Percentiles rank a stretch among this genome's conserved stretches.
These are phyloP conservation scores for Quercus berberidifolia DNA, from an alignment of 306 rosid genomes.

Conservation along the genomic window DNA sequence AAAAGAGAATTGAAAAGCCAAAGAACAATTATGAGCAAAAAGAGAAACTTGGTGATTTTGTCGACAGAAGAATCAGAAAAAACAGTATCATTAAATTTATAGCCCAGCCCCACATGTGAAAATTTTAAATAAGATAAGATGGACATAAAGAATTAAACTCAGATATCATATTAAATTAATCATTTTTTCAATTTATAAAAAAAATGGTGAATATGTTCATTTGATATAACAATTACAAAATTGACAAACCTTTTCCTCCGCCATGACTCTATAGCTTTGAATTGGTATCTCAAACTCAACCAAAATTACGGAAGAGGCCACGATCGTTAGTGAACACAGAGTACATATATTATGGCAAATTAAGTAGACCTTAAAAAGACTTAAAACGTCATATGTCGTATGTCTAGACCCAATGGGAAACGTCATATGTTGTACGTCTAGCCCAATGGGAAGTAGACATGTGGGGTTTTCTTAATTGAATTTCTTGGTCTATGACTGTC, in stretches of 20 bases:
- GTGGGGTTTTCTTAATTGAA: neutral
- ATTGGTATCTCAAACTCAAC: conserved; percentile 25
- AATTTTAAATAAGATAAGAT: too few relatives aligned
- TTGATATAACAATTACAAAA: neutral
- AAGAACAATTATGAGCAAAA: neutral
- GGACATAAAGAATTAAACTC: neutral
- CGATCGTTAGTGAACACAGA: too few relatives aligned
- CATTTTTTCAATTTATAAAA: too few relatives aligned
- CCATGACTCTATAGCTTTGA: conserved; percentile 13
- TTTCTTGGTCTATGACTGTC: neutral
- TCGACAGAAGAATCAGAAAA: neutral
- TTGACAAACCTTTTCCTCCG: conserved; percentile 34
- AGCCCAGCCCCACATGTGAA: too few relatives aligned
- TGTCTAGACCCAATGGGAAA: neutral
- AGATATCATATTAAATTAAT: too few relatives aligned
- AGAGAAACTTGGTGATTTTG: neutral
- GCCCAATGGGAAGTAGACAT: conserved; percentile 22
- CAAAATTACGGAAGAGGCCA: neutral
- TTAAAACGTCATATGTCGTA: too few relatives aligned
- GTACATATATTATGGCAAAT: too few relatives aligned
- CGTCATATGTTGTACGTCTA: neutral
- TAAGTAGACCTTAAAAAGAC: neutral
- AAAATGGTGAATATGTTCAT: too few relatives aligned
- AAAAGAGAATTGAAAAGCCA: neutral
- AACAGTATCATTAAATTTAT: neutral